Evolutionary conservation across 306 rosid species (phyloP), one percentile per base, ranked within the genome.

Genomic region (Hippophae gyantsensis): DNA sequence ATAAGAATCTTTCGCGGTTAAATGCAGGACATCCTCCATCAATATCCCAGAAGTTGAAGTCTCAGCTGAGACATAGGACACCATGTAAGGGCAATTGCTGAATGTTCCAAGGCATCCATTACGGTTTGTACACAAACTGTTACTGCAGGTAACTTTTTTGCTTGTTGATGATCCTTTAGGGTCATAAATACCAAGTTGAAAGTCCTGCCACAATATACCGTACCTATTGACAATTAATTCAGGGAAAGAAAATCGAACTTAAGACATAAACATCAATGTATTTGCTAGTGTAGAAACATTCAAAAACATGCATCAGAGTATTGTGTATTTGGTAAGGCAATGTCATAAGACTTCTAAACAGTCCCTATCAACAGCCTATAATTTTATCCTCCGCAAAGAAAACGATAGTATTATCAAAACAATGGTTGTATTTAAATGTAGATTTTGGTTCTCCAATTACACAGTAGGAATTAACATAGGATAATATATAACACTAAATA

Each of bases 51-150:
- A 81, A 0, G 94, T 87, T 57, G 96, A 87, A 9, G 96, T 90
- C 69, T 87, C 90, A 14, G 89, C 90, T 14, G 94, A 87, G 57
- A 84, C 89, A 63, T 84, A 90, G 64, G 97, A 90, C 56, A 90
- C 96, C 78, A 65, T 78, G 78, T 87, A 90, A 66, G 96, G 94
- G 75, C 96, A 90, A 66, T 67, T 79, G 70, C 83, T 75, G 58
- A 73, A 75, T 52, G 79, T 64, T 66, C 80, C 82, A 52, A 60
- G 64, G 81, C 97, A 90, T 58, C 74, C 79, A 56, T 72, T 72
- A 27, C 76, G 90, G 58, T 74, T 86, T 6, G 69, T 61, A 64
- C 96, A 87, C 74, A 87, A 68, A 54, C 79, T 81, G 69, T 73
- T 71, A 65, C 74, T 85, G 78, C 98, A 90, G 69, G 77, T 66